A percentile compares a stretch with the other conserved stretches of the same genome.
These are phyloP conservation scores for Tuber borchii DNA, from an alignment of 495 filamentous ascomycete genomes.

Conservation along the genomic window DNA sequence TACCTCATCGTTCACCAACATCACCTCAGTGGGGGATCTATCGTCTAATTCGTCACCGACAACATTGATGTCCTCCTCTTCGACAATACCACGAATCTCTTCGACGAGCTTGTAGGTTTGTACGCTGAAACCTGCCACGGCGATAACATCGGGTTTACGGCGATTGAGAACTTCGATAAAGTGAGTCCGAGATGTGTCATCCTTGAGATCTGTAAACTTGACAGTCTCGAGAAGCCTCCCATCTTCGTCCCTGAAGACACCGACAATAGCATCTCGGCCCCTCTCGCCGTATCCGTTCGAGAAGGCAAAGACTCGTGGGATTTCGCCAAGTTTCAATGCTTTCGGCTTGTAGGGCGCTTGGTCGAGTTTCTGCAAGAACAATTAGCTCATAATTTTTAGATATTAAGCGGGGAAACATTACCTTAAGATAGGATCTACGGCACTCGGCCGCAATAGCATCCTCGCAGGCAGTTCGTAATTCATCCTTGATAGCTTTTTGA, in stretches of 20 bases:
- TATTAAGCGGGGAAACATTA: slow-evolving; percentile 8
- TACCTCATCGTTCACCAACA: slow-evolving; percentile 93
- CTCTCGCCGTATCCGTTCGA: slow-evolving; percentile 73
- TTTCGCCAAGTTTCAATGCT: slow-evolving; percentile 82
- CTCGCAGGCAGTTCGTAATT: slow-evolving; percentile 82
- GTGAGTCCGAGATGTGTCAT: slow-evolving; percentile 57
- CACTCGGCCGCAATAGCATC: slow-evolving; percentile 74
- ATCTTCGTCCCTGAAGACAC: slow-evolving; percentile 89
- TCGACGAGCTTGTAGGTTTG: slow-evolving; percentile 79
- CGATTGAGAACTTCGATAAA: slow-evolving; percentile 69
- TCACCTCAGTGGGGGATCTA: slow-evolving; percentile 65
- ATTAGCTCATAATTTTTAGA: slow-evolving; percentile 4
- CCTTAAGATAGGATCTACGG: slow-evolving; percentile 71
- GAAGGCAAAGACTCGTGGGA: slow-evolving; percentile 75
- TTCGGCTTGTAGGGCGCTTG: slow-evolving; percentile 94
- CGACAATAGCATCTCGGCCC: slow-evolving; percentile 71
- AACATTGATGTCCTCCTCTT: slow-evolving; percentile 60
- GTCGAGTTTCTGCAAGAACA: slow-evolving; percentile 57
- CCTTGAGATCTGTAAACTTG: slow-evolving; percentile 73
- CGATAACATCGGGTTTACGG: slow-evolving; percentile 81
- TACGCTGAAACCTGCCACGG: slow-evolving; percentile 79
- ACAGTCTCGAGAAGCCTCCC: slow-evolving; percentile 81
- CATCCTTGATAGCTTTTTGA: slow-evolving; percentile 85
- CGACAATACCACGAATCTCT: slow-evolving; percentile 66
- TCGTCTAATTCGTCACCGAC: slow-evolving; percentile 56